A percentile compares a stretch with the other conserved stretches of the same genome.
These are phyloP conservation scores for Xylaria sp. DNA, from an alignment of 2,329 filamentous ascomycete genomes.

Conservation along the genomic window DNA sequence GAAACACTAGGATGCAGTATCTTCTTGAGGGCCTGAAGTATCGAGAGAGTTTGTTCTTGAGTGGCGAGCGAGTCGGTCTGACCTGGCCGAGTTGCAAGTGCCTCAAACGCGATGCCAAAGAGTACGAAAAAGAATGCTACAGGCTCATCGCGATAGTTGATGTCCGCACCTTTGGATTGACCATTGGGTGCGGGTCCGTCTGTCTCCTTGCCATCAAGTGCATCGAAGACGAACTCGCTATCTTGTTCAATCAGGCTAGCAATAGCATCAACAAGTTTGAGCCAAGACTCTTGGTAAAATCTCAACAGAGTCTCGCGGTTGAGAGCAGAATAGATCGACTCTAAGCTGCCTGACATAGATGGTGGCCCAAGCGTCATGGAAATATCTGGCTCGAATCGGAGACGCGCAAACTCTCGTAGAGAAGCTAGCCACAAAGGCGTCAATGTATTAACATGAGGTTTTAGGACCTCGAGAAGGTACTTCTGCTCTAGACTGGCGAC, in stretches of 20 bases:
- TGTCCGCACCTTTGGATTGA: conserved; percentile 75
- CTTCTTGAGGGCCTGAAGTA: conserved; percentile 91
- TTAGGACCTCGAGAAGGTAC: conserved; percentile 88
- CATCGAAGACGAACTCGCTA: conserved; percentile 97
- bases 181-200: conserved; percentile 60
- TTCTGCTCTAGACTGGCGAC: conserved; percentile 92
- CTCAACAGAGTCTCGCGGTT: conserved; percentile 92
- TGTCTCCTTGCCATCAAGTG: conserved; percentile 84
- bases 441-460: conserved; percentile 87
- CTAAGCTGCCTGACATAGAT: conserved; percentile 84
- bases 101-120: conserved; percentile 96
- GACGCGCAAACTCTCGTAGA: conserved; percentile 88
- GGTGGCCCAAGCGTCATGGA: conserved; percentile 88
- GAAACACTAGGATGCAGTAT: conserved; percentile 94
- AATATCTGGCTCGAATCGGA: conserved; percentile 97
- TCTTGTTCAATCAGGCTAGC: conserved; percentile 97
- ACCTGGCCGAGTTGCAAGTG: conserved; percentile 82
- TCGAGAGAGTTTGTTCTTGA: conserved; percentile 84
- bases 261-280: conserved; percentile 96
- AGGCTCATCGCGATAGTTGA: conserved; percentile 97
- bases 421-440: conserved; percentile 96
- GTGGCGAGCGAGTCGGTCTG: conserved; percentile 73
- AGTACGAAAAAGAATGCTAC: conserved; percentile 99
- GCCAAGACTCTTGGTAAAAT: conserved; percentile 98
- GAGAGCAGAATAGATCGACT: conserved; percentile 93